Conservation (phyloP, 768 basidiomycete genomes). For the Thelephora aurantiotincta region DNA sequence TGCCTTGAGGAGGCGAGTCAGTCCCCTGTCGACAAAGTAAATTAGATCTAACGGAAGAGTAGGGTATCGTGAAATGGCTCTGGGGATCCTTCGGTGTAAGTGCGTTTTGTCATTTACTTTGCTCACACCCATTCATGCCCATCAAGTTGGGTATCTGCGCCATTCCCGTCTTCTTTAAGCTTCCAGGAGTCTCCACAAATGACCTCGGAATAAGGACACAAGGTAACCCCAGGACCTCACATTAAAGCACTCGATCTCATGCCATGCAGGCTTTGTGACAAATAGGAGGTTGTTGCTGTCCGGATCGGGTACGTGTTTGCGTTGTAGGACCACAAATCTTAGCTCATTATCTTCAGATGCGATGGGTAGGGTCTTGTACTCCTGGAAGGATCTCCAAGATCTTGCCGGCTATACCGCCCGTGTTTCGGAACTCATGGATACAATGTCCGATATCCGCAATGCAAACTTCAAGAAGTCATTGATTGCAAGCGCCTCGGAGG, state of each 20-base stretch:
- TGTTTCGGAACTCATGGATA: conserved; percentile 78
- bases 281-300: conserved; percentile 81
- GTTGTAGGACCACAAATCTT: background rate
- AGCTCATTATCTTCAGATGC: conserved; percentile 47
- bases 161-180: conserved; percentile 83
- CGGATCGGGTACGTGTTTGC: conserved; percentile 44
- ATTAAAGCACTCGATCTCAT: background rate
- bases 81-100: conserved; percentile 92
- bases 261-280: conserved; percentile 75
- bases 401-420: conserved; percentile 92
- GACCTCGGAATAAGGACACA: conserved; percentile 87
- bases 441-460: conserved; percentile 73
- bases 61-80: conserved; percentile 85
- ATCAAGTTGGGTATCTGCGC: conserved; percentile 71
- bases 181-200: conserved; percentile 49
- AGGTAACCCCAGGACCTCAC: conserved; percentile 29
- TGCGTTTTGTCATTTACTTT: conserved; percentile 6
- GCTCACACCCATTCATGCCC: background rate
- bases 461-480: conserved; percentile 85
- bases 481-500: conserved; percentile 57
- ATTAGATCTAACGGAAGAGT: background rate
- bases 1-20: conserved; percentile 58
- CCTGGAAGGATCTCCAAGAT: conserved; percentile 92
- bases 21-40: background rate
- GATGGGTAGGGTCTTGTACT: conserved; percentile 92